Percentiles rank a stretch among this genome's conserved stretches.
These are phyloP conservation scores for Dryadomyces quercus-mongolicae DNA, from an alignment of 2,329 filamentous ascomycete species.

Conservation along the genomic window DNA sequence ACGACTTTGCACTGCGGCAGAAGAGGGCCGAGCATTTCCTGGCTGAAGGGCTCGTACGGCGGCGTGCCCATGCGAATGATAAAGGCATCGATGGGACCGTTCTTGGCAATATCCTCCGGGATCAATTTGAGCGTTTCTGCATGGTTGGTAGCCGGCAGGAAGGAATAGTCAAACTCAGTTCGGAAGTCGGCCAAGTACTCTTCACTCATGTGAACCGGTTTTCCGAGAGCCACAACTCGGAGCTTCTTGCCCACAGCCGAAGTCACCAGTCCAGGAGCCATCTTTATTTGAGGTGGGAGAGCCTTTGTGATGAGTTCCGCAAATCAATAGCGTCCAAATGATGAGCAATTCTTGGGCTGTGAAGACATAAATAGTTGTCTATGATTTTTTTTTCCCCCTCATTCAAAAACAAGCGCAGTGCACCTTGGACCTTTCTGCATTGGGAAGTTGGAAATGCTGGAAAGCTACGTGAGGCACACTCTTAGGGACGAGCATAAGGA, in stretches of 20 bases:
- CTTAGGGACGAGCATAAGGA: too few species aligned
- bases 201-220: conserved; percentile 23
- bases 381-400: too few species aligned
- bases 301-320: too few species aligned
- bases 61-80: conserved; percentile 36
- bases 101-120: conserved; percentile 20
- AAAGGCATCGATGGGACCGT: conserved; percentile 33
- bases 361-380: too few species aligned
- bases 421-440: too few species aligned
- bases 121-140: conserved; percentile 23
- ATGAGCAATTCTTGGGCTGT: too few species aligned
- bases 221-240: conserved; percentile 28
- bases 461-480: too few species aligned
- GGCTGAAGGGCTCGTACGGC: conserved; percentile 36
- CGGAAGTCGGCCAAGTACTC: conserved; percentile 27
- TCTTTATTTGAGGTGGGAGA: too few species aligned
- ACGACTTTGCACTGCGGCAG: conserved; percentile 31
- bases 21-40: conserved; percentile 27
- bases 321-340: too few species aligned
- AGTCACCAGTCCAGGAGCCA: too few species aligned
- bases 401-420: too few species aligned
- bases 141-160: conserved; percentile 24
- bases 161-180: conserved; percentile 25
- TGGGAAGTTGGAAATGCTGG: too few species aligned
- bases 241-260: conserved; percentile 17